phyloP scores from a whole-genome alignment of 495 filamentous ascomycete species.

The Xylaria flabelliformis region DNA sequence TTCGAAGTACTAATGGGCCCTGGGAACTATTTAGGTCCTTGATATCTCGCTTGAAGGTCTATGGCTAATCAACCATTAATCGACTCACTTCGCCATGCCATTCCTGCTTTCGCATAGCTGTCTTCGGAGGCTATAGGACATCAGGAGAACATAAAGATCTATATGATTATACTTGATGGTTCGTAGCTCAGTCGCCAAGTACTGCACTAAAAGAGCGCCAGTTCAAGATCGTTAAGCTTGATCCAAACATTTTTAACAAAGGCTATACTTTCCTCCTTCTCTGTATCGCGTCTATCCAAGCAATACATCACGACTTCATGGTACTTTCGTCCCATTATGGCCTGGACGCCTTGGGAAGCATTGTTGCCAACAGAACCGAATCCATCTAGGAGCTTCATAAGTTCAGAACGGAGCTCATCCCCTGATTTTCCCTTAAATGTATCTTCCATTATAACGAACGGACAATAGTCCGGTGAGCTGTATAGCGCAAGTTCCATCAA shows the following conservation, averaged over 20 bases:
- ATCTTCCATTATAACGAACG: neutral
- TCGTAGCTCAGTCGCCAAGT: neutral
- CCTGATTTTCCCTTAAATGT: neutral
- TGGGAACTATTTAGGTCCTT: neutral
- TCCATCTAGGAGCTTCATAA: neutral
- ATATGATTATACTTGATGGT: neutral
- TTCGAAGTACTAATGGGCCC: no score
- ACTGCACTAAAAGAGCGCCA: neutral
- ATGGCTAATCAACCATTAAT: neutral
- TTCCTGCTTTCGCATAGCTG: neutral
- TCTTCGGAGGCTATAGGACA: neutral
- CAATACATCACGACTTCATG: neutral
- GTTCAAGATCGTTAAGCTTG: neutral
- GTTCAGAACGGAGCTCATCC: neutral
- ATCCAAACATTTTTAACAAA: neutral
- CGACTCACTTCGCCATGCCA: neutral
- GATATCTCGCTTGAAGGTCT: neutral
- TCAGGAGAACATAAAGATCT: neutral
- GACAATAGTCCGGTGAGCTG: neutral
- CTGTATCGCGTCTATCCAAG: conserved; percentile 2
- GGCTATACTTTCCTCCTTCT: conserved; percentile 1
- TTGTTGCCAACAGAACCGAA: neutral
- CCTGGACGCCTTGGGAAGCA: neutral
- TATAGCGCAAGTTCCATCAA: neutral
- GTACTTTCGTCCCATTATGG: neutral